A percentile compares a stretch with the other conserved stretches of the same genome.
These are phyloP conservation scores for Edaphochlamys debaryana DNA, from an alignment of 139 green algal genomes.

Conservation along the genomic window DNA sequence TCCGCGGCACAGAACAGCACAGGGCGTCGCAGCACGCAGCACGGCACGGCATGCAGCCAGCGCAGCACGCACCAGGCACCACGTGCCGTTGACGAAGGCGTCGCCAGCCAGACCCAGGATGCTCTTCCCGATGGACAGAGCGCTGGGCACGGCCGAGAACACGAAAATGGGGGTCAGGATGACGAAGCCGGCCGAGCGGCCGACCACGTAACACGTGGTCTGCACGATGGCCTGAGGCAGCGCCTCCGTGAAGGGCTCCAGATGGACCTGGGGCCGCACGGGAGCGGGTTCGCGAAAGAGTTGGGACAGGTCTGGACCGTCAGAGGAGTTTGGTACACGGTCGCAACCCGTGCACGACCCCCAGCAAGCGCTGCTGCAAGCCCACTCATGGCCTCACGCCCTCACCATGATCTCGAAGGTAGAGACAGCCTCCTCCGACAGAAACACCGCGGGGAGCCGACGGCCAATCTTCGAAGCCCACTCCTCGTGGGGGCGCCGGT, in stretches of 20 bases:
- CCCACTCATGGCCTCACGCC: no score
- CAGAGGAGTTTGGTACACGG: no score
- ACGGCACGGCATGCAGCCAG: no score
- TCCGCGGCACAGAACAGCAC: no score
- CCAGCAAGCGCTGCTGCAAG: background rate
- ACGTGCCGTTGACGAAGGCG: background rate
- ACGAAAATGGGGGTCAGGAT: conserved; percentile 9
- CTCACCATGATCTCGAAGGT: no score
- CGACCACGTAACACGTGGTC: background rate
- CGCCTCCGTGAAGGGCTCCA: background rate
- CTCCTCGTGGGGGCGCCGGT: no score
- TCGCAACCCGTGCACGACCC: no score
- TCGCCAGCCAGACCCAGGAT: background rate
- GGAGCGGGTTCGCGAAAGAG: background rate
- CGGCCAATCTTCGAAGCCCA: no score
- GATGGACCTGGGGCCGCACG: background rate
- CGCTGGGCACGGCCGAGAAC: background rate
- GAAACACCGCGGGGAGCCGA: no score
- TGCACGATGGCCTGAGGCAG: background rate
- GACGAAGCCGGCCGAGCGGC: background rate
- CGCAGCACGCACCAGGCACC: background rate
- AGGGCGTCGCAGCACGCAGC: no score
- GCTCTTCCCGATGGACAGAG: background rate
- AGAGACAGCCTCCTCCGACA: no score
- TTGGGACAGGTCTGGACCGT: no score